These are phyloP conservation scores for Rutstroemia sp. DNA, from an alignment of 2,329 filamentous ascomycete genomes.

Conservation along the genomic window DNA sequence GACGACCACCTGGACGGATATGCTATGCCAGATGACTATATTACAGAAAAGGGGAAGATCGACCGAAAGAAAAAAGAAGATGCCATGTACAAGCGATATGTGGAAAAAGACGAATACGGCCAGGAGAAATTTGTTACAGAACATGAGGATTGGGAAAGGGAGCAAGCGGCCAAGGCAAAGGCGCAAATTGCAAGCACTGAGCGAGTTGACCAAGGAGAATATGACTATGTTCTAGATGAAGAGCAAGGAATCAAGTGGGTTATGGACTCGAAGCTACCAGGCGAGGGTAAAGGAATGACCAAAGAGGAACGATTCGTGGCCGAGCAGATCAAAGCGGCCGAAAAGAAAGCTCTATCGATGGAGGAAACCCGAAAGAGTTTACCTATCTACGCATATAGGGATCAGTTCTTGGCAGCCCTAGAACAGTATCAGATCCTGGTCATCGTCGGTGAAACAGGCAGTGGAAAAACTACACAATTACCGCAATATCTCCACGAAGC, in stretches of 20 bases:
- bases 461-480: slow-evolving; percentile 91
- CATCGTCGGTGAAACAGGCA: slow-evolving; percentile 90
- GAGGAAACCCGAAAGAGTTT: slow-evolving; percentile 86
- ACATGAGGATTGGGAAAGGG: slow-evolving; percentile 91
- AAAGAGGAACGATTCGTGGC: slow-evolving; percentile 74
- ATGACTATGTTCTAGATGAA: slow-evolving; percentile 90
- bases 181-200: slow-evolving; percentile 73
- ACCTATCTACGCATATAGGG: slow-evolving; percentile 82
- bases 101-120: slow-evolving; percentile 79
- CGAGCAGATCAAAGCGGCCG: slow-evolving; percentile 78
- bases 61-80: slow-evolving; percentile 83
- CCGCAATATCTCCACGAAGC: slow-evolving; percentile 91
- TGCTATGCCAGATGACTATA: slow-evolving; percentile 87
- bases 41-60: slow-evolving; percentile 86
- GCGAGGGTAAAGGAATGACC: slow-evolving; percentile 63
- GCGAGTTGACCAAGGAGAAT: slow-evolving; percentile 71
- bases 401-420: slow-evolving; percentile 82
- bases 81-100: slow-evolving; percentile 81
- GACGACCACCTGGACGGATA: slow-evolving; percentile 93
- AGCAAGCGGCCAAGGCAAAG: slow-evolving; percentile 82
- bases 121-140: slow-evolving; percentile 88
- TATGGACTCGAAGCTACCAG: slow-evolving; percentile 63
- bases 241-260: slow-evolving; percentile 82
- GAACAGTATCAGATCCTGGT: slow-evolving; percentile 80
- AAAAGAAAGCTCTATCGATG: slow-evolving; percentile 80